Percentiles rank a stretch among this genome's conserved stretches.
Evolutionary conservation across 345 rosid species (phyloP).

Genomic region (Gossypium stocksii): DNA sequence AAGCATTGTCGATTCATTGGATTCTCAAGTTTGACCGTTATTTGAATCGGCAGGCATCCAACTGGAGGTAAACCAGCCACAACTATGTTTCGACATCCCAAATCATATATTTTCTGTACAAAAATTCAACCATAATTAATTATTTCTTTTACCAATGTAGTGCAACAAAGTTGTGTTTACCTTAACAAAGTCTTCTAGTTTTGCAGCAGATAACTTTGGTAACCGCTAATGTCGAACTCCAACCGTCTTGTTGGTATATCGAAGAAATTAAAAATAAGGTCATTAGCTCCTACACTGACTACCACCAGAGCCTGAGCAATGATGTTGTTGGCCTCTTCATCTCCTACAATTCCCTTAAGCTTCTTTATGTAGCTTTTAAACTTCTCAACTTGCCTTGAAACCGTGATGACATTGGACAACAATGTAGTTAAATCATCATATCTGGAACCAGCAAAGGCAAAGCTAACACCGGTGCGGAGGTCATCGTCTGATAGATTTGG

Average conservation of each 20-base stretch:
- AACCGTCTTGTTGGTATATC: background rate
- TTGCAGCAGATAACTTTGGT: background rate
- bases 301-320: background rate
- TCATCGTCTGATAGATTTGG: no score
- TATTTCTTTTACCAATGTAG: background rate
- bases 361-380: no score
- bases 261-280: background rate
- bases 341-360: background rate
- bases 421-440: no score
- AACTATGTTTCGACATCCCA: background rate
- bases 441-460: no score
- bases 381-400: no score
- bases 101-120: background rate
- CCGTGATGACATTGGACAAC: no score
- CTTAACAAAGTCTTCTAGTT: background rate
- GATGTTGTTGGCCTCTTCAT: background rate
- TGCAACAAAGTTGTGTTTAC: background rate
- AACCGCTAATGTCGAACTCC: background rate
- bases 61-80: background rate
- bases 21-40: background rate
- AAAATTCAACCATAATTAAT: background rate
- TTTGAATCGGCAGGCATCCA: background rate
- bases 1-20: background rate
- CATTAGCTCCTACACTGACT: background rate
- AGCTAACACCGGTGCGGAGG: no score